A percentile compares a stretch with the other conserved stretches of the same genome.
These are phyloP conservation scores for Gremmenia infestans DNA, from an alignment of 2,329 filamentous ascomycete genomes.

Conservation along the genomic window DNA sequence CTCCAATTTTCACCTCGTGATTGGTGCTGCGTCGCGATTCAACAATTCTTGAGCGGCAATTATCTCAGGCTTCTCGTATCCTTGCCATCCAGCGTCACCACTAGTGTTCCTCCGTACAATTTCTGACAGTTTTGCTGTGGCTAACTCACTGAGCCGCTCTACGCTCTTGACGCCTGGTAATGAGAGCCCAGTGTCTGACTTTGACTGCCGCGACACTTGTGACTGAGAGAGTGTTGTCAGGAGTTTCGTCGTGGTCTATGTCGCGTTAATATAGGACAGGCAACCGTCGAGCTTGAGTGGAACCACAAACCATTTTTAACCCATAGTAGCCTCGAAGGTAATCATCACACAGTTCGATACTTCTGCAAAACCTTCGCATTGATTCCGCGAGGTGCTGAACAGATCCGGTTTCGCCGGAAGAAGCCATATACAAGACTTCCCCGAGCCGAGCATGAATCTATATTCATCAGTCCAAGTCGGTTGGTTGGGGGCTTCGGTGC, in stretches of 20 bases:
- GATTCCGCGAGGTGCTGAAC: slow-evolving; percentile 59
- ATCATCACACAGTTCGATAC: slow-evolving; percentile 88
- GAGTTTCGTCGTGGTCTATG: slow-evolving; percentile 34
- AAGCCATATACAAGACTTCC: slow-evolving; percentile 73
- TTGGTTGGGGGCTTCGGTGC: not conserved
- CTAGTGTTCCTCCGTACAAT: slow-evolving; percentile 62
- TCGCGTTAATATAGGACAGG: slow-evolving; percentile 16
- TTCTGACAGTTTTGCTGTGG: slow-evolving; percentile 70
- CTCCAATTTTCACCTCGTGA: slow-evolving; percentile 24
- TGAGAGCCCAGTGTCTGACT: slow-evolving; percentile 41
- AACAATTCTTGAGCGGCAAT: slow-evolving; percentile 58
- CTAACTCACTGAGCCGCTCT: slow-evolving; percentile 64
- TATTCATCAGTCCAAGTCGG: slow-evolving; percentile 12
- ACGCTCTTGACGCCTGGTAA: slow-evolving; percentile 55
- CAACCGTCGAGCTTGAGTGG: not conserved
- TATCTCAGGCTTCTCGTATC: slow-evolving; percentile 68
- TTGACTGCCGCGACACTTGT: slow-evolving; percentile 42
- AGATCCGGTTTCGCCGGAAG: slow-evolving; percentile 36
- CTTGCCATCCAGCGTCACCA: slow-evolving; percentile 63
- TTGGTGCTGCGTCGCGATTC: slow-evolving; percentile 23
- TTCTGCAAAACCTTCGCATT: slow-evolving; percentile 43
- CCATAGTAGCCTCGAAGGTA: slow-evolving; percentile 93
- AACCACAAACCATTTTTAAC: slow-evolving; percentile 63
- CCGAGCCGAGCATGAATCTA: slow-evolving; percentile 84
- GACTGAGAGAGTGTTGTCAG: slow-evolving; percentile 36